Evolutionary conservation across 2,329 filamentous ascomycete genomes (phyloP).

Genomic region (Sporothrix dimorphospora): DNA sequence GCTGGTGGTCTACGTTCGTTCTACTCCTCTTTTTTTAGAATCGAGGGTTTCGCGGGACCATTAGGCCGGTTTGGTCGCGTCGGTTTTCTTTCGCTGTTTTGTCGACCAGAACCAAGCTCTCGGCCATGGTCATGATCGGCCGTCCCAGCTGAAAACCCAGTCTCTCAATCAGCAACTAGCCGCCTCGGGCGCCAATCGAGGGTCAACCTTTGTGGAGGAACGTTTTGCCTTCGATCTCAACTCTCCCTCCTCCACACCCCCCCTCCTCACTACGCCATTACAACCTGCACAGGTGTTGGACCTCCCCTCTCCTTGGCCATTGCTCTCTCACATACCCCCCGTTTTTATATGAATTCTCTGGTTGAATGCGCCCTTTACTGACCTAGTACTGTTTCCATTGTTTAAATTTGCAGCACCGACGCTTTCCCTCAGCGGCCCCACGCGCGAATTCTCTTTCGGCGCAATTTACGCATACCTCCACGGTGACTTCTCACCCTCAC

Average conservation of each 20-base stretch:
- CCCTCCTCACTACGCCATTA: not conserved
- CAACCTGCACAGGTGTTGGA: not conserved
- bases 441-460: not conserved
- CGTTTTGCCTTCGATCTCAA: not conserved
- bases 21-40: not conserved
- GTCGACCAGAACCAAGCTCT: not conserved
- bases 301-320: slow-evolving; percentile 9
- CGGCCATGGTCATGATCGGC: not conserved
- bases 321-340: not conserved
- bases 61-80: not conserved
- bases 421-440: not conserved
- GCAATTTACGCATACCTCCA: not conserved
- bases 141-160: not conserved
- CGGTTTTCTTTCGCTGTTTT: not conserved
- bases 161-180: slow-evolving; percentile 21
- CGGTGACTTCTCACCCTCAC: not conserved
- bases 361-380: slow-evolving; percentile 1
- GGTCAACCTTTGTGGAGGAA: slow-evolving; percentile 6
- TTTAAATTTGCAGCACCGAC: not conserved
- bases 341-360: not conserved
- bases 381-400: not conserved
- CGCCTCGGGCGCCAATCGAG: slow-evolving; percentile 5
- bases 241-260: too few species aligned
- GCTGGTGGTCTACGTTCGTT: not conserved
- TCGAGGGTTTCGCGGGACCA: not conserved